A percentile compares a stretch with the other conserved stretches of the same genome.
Conservation (phyloP, 2,329 filamentous ascomycete species). For the Xylariaceae sp. region DNA sequence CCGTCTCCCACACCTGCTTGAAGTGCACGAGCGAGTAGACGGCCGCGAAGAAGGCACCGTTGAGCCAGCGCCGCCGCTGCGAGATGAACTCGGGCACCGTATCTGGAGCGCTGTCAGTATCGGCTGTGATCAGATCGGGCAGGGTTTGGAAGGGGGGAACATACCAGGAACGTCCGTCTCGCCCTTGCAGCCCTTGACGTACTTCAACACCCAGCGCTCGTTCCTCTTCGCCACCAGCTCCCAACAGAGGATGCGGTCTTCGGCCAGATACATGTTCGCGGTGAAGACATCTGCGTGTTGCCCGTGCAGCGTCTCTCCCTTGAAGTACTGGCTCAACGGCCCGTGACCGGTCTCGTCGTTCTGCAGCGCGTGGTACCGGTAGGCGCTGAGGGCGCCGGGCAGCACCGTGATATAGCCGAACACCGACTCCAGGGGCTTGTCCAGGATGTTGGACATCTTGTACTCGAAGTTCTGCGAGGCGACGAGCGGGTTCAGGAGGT, state of each 20-base stretch:
- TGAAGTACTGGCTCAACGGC: conserved; percentile 92
- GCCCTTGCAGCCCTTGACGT: conserved; percentile 91
- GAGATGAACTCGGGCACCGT: conserved; percentile 94
- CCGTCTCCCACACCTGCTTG: conserved; percentile 84
- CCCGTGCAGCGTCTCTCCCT: conserved; percentile 85
- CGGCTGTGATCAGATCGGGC: conserved; percentile 8
- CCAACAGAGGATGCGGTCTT: conserved; percentile 95
- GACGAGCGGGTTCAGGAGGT: conserved; percentile 86
- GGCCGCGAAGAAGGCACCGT: conserved; percentile 96
- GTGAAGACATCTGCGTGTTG: conserved; percentile 93
- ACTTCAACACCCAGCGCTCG: conserved; percentile 96
- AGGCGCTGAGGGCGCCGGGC: conserved; percentile 96
- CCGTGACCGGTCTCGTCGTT: conserved; percentile 94
- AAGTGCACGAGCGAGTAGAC: conserved; percentile 97
- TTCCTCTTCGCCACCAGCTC: conserved; percentile 92
- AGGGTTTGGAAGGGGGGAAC: conserved; percentile 24
- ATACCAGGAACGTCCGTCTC: conserved; percentile 96
- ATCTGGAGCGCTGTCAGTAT: conserved; percentile 47
- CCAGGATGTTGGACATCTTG: conserved; percentile 99
- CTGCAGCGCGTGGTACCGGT: conserved; percentile 87
- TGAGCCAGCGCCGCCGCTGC: conserved; percentile 92
- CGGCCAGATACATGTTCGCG: conserved; percentile 98
- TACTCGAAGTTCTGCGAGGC: conserved; percentile 99
- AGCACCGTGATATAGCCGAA: conserved; percentile 97
- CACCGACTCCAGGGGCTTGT: conserved; percentile 93